Base-by-base conservation (phyloP, 139 green algal genomes). In the Parachlorella kessleri region DNA sequence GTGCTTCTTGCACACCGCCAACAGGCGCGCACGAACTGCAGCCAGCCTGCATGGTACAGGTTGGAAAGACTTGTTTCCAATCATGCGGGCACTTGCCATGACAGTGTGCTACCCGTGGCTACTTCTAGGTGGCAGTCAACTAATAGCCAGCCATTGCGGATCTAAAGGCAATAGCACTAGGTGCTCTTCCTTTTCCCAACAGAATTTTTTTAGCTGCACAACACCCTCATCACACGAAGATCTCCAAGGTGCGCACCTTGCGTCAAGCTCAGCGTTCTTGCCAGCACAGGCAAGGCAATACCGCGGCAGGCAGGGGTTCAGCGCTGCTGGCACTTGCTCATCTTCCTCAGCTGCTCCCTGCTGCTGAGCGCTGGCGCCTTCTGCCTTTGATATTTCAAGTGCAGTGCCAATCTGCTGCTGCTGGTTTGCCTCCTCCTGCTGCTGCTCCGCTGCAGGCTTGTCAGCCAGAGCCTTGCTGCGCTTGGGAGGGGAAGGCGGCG, bases 241-340 rank as follows among this genome's bases (percentile, higher is more conserved):
- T n/a, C n/a, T n/a, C n/a, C n/a, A n/a, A n/a, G n/a, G n/a, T n/a
- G n/a, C n/a, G n/a, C n/a, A n/a, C n/a, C n/a, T n/a, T n/a, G 48
- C 48, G 48, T 59, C 48, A 14, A 59, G 48, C 48, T 59, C 48
- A 59, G 48, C 48, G 21, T 59, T 59, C 14, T 18, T 14, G 14
- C 48, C 48, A 14, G 48, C 21, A 18, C 79, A 84, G 53, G 32
- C 26, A 1, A 23, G 32, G 48, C 79, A 84, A 41, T 84, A 84
- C 28, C 72, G 72, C 21, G 79, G 79, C n/a, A 84, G 72, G 72
- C 79, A 84, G 33, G 79, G 79, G 73, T 84, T 81, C 23, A 82
- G 53, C 23, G 71, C 63, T n/a, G n/a, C n/a, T n/a, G n/a, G n/a
- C n/a, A n/a, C n/a, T n/a, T n/a, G n/a, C n/a, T n/a, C n/a, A n/a